These are phyloP conservation scores for Cymodocea nodosa DNA, from an alignment of 116 monocot species.

Conservation along the genomic window DNA sequence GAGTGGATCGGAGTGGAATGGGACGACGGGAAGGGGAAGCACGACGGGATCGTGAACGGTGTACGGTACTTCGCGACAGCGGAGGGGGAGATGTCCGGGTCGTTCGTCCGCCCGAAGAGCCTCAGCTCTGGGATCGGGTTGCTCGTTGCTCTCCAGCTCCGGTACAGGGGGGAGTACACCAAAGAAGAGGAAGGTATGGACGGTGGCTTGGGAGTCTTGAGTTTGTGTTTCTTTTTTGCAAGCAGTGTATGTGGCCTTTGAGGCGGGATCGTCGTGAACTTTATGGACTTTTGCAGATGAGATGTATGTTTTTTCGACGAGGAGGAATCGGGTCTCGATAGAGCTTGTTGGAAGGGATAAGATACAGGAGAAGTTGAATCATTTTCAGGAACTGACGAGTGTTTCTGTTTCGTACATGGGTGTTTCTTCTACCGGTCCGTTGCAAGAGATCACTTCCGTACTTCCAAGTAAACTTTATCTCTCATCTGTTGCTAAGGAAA, in stretches of 20 bases:
- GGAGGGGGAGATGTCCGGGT: constrained; percentile 33
- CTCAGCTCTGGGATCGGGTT: constrained; percentile 61
- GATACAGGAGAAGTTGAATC: constrained; percentile 57
- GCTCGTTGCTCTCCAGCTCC: constrained; percentile 35
- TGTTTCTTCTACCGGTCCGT: constrained; percentile 44
- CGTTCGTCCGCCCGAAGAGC: constrained; percentile 54
- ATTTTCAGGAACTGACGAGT: constrained; percentile 40
- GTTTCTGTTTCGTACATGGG: constrained; percentile 59
- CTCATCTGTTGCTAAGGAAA: too few relatives aligned
- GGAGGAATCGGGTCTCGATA: constrained; percentile 51
- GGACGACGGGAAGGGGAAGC: constrained; percentile 73
- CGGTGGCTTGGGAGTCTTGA: too few relatives aligned
- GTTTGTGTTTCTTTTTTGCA: too few relatives aligned
- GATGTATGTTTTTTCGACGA: constrained; percentile 89
- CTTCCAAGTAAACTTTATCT: constrained; percentile 42
- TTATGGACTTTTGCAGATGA: constrained; percentile 47
- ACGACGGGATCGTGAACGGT: constrained; percentile 67
- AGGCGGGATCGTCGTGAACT: not conserved
- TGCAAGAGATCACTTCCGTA: constrained; percentile 37
- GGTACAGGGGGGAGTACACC: constrained; percentile 57
- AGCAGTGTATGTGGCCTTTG: too few relatives aligned
- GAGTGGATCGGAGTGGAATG: constrained; percentile 85
- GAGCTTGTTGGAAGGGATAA: constrained; percentile 66
- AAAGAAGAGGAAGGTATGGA: constrained; percentile 67
- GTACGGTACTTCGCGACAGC: constrained; percentile 46